Percentiles rank a stretch among this genome's conserved stretches.
These are phyloP conservation scores for Apiotrichum gamsii DNA, from an alignment of 1,284 basidiomycete species.

Conservation along the genomic window DNA sequence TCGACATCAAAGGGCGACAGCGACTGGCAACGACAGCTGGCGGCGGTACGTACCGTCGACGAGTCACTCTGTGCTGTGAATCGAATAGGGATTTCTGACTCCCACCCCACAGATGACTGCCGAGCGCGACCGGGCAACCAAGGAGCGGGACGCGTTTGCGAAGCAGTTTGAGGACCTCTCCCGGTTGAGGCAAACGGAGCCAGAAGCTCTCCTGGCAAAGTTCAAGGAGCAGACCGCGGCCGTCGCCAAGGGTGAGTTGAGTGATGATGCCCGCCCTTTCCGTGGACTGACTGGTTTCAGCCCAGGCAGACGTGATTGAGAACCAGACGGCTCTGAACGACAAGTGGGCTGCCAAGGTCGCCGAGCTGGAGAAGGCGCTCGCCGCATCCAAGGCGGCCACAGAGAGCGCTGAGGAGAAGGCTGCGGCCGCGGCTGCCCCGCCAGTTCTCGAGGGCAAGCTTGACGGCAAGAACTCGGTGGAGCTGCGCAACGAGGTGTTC, in stretches of 20 bases:
- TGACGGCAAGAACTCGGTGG: conserved; percentile 30
- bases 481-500: conserved; percentile 32
- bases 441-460: conserved; percentile 16
- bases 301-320: conserved; percentile 41
- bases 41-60: conserved; percentile 9
- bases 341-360: conserved; percentile 29
- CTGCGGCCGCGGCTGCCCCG: conserved; percentile 4
- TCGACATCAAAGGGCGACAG: not conserved
- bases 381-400: conserved; percentile 19
- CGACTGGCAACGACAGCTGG: conserved; percentile 12
- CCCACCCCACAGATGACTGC: conserved; percentile 32
- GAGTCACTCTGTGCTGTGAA: too few relatives aligned
- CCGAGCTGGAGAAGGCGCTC: conserved; percentile 30
- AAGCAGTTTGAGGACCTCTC: conserved; percentile 45
- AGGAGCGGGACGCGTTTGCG: conserved; percentile 35
- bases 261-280: too few relatives aligned
- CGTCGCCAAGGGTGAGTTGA: conserved; percentile 30
- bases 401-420: conserved; percentile 1
- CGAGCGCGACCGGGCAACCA: conserved; percentile 26
- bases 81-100: not conserved
- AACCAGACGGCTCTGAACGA: conserved; percentile 35
- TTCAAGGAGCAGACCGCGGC: conserved; percentile 36
- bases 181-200: conserved; percentile 26
- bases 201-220: conserved; percentile 33
- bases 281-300: conserved; percentile 14